These are phyloP conservation scores for Discostella pseudostelligera DNA, from an alignment of 108 stramenopile species.

Conservation along the genomic window DNA sequence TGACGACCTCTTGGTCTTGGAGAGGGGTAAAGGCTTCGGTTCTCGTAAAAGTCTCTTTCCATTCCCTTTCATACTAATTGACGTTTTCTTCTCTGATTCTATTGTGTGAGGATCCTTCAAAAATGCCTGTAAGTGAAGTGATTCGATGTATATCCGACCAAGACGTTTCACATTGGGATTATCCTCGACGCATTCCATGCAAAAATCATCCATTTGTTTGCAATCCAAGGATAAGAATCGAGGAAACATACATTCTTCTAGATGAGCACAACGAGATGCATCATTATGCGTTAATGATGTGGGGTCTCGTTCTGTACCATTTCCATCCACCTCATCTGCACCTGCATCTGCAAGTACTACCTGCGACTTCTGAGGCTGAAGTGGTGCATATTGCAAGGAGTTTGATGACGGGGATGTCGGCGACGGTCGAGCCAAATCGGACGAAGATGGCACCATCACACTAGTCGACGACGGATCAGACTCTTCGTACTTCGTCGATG, in stretches of 20 bases:
- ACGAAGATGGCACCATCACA: neutral
- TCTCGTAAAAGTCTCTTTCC: conserved; percentile 15
- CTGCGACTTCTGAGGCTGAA: neutral
- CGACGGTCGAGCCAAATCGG: conserved; percentile 1
- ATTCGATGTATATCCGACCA: conserved; percentile 28
- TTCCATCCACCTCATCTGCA: neutral
- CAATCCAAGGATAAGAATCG: conserved; percentile 28
- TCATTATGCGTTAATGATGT: conserved; percentile 4
- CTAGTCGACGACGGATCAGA: neutral
- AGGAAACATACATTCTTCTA: conserved; percentile 42
- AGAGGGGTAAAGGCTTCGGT: neutral
- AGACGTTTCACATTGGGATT: conserved; percentile 2
- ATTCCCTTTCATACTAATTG: conserved; percentile 7
- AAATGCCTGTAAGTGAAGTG: conserved; percentile 34
- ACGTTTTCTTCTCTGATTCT: neutral
- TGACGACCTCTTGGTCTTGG: conserved; percentile 11
- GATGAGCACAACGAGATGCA: conserved; percentile 22
- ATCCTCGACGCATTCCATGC: conserved; percentile 12
- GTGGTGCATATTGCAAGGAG: no score
- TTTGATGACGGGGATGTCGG: neutral
- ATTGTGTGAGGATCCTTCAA: conserved; percentile 30
- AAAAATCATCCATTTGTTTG: conserved; percentile 33
- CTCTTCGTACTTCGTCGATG: neutral
- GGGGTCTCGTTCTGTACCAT: neutral
- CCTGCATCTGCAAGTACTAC: neutral